Evolutionary conservation across 176 grass and related monocot genomes (phyloP), one percentile per base, ranked within the genome.

Genomic region (Triticum monococcum): DNA sequence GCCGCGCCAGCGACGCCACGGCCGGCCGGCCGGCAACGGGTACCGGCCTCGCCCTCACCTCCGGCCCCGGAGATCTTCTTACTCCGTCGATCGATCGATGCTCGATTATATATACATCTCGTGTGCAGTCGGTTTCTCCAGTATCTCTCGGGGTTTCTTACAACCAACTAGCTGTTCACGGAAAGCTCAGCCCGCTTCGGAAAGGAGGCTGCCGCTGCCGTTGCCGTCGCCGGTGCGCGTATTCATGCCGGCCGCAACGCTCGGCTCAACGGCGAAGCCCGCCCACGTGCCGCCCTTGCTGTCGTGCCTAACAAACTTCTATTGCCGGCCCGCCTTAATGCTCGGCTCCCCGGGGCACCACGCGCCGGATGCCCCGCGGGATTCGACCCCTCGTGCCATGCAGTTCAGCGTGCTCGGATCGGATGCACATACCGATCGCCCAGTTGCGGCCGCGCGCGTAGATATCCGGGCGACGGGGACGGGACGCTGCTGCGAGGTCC

Each of bases 301-400:
- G 61, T 67, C 72, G 43, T 37, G 41, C 83, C 72, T 85, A 77
- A 77, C 83, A 77, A 85, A 77, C 72, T 77, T 54, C 28, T 35
- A 54, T 85, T 20, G 28, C 16, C 64, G 72, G 72, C 59, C 50
- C 30, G 12, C 12, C 20, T 77, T 20, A 85, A 77, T 66, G 83
- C 83, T 18, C 33, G 28, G 72, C 61, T 66, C 63, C 72, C 1
- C 2, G 32, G 48, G 28, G 28, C 83, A 85, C 72, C 26, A 77
- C 72, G 72, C 4, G 11, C 11, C 12, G 71, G 25, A 33, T 10
- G 70, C 54, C 82, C 57, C 2, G 12, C 64, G 12, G 26, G 64
- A 66, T 32, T 66, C 41, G 64, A 6, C 7, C 61, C 5, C 23
- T 32, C 40, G 40, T 81, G 40, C 26, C 22, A 11, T 25, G 59